Percentiles rank a stretch among this genome's conserved stretches.
These are phyloP conservation scores for Kluyveromyces siamensis DNA, from an alignment of 805 yeast species.

Conservation along the genomic window DNA sequence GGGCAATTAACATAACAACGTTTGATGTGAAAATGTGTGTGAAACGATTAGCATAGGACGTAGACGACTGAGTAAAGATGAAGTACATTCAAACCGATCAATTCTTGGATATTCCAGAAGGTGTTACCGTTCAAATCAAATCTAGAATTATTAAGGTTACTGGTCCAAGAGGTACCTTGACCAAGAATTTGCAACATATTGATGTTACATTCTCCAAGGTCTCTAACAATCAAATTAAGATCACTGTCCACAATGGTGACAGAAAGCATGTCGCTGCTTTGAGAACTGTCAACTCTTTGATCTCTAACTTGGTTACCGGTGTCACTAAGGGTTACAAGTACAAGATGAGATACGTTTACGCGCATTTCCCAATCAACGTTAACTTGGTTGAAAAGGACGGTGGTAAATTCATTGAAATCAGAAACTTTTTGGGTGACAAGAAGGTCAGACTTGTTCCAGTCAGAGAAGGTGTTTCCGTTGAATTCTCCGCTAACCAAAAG, in stretches of 20 bases:
- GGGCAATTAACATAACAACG: not conserved
- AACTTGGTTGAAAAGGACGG: conserved; percentile 79
- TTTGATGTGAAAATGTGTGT: not conserved
- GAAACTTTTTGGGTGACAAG: conserved; percentile 99
- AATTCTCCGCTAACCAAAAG: conserved; percentile 75
- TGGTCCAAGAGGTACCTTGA: conserved; percentile 96
- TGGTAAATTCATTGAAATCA: conserved; percentile 75
- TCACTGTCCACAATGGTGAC: conserved; percentile 97
- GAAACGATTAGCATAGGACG: not conserved
- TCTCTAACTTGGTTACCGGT: conserved; percentile 93
- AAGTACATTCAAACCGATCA: conserved; percentile 86
- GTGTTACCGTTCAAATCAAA: conserved; percentile 83
- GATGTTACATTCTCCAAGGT: conserved; percentile 87
- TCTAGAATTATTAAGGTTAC: conserved; percentile 83
- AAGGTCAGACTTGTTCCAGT: conserved; percentile 83
- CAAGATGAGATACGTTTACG: conserved; percentile 99
- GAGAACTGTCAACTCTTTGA: conserved; percentile 95
- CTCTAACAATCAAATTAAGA: conserved; percentile 62
- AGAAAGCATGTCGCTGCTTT: conserved; percentile 99
- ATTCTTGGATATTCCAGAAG: conserved; percentile 80
- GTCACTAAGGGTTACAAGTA: conserved; percentile 98
- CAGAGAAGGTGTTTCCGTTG: conserved; percentile 82
- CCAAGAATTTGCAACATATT: conserved; percentile 88
- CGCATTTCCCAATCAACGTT: conserved; percentile 99
- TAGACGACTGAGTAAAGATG: conserved; percentile 33